Conservation (phyloP, 1,139 yeast species). For the Zygoascus hellenicus region DNA sequence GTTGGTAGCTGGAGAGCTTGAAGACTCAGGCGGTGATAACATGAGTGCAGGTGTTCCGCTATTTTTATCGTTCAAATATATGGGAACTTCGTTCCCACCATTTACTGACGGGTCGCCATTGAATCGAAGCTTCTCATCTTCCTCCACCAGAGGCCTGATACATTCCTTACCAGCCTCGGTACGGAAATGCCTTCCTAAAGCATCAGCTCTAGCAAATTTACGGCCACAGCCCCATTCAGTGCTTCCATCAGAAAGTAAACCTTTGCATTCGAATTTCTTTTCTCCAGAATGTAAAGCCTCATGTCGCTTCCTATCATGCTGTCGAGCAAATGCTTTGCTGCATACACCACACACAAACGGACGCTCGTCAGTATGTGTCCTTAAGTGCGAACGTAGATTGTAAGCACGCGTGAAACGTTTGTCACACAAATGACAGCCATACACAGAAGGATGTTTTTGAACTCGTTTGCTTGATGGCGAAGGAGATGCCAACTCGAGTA, state of each 20-base stretch:
- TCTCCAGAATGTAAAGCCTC: constrained; percentile 91
- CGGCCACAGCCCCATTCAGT: constrained; percentile 86
- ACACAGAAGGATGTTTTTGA: constrained; percentile 74
- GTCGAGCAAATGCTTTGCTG: constrained; percentile 92
- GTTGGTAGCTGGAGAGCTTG: constrained; percentile 1
- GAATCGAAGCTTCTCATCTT: constrained; percentile 36
- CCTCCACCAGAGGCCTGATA: constrained; percentile 66
- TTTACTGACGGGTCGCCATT: neutral
- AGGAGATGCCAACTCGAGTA: constrained; percentile 34
- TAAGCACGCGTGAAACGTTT: constrained; percentile 88
- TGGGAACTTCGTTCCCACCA: constrained; percentile 1
- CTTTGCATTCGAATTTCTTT: constrained; percentile 80
- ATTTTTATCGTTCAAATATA: constrained; percentile 4
- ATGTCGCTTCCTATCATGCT: constrained; percentile 90
- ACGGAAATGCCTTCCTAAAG: constrained; percentile 85
- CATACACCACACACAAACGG: constrained; percentile 85
- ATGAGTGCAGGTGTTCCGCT: constrained; percentile 9
- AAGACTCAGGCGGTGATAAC: constrained; percentile 11
- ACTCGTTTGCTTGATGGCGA: constrained; percentile 43
- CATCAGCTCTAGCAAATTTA: constrained; percentile 93
- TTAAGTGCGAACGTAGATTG: constrained; percentile 80
- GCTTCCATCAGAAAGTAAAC: constrained; percentile 55
- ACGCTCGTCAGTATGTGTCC: constrained; percentile 92
- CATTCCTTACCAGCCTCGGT: constrained; percentile 90
- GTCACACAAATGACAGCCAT: constrained; percentile 79